Base-by-base conservation (phyloP, 805 yeast species). In the Candida xiaguanensis region DNA sequence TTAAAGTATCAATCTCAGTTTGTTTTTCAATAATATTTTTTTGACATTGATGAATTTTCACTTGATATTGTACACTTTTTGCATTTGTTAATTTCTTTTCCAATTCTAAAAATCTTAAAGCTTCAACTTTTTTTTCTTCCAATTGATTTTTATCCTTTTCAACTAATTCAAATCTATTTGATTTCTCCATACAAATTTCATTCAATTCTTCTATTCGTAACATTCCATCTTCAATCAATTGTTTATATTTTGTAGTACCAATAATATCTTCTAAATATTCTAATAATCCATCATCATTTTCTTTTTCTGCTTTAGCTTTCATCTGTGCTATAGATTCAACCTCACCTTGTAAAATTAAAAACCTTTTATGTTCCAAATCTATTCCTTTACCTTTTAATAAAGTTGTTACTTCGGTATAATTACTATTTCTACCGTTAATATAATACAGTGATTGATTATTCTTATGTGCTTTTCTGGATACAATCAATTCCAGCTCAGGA, bases 301-400 rank as follows among this genome's bases (percentile, higher is more conserved):
- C 95, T 36, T 72, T 77, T 53, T 93, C 97, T 0, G 97, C 98
- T 55, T 91, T 93, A 8, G 99, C 85, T 56, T 91, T 91, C 99
- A 93, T 95, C 58, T 93, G 97, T 0, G 99, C 97, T 54, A 93
- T 93, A 48, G 90, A 83, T 65, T 93, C 99, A 31, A 93, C 99
- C 58, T 93, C 99, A 58, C 99, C 99, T 63, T 93, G 99, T 32
- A 93, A 67, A 55, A 93, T 95, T 50, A 93, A 72, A 52, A 93
- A 93, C 50, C 99, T 73, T 56, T 93, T 93, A 61, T 93, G 99
- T 49, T 90, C 95, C 45, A 93, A 70, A 60, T 93, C 99, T 42
- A 93, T 85, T 4, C 98, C 99, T 55, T 88, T 80, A 13, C 75
- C 80, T 48, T 80, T 81, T 36, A 93, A 68, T 24, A 86, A 64